Conservation (phyloP, 108 stramenopile genomes). For the Cyclotella choctawhatcheeana region DNA sequence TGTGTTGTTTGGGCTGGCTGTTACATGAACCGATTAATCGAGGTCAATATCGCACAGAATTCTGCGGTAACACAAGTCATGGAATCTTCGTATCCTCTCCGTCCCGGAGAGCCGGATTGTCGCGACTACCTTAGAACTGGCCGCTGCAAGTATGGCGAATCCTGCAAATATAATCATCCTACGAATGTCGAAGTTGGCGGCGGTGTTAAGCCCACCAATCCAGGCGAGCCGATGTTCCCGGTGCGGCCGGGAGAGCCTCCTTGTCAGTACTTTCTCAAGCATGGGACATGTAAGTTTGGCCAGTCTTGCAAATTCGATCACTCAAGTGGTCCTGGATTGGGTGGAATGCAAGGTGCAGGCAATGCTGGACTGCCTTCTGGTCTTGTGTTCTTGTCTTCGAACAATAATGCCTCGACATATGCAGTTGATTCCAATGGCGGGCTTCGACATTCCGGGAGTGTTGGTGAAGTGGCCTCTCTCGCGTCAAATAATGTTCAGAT, state of each 20-base stretch:
- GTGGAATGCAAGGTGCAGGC: slow-evolving; percentile 18
- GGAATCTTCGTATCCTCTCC: slow-evolving; percentile 53
- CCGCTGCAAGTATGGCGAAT: slow-evolving; percentile 90
- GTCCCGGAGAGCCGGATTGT: slow-evolving; percentile 77
- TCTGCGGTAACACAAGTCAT: too few relatives aligned
- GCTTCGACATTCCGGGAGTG: slow-evolving; percentile 17
- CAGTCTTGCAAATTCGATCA: slow-evolving; percentile 93
- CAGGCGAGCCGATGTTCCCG: slow-evolving; percentile 85
- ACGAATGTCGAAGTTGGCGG: slow-evolving; percentile 88
- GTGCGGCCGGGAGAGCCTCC: slow-evolving; percentile 82
- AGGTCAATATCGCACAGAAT: too few relatives aligned
- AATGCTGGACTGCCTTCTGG: slow-evolving; percentile 47
- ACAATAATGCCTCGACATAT: slow-evolving; percentile 10
- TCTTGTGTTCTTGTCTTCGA: slow-evolving; percentile 32
- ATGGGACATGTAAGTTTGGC: slow-evolving; percentile 93
- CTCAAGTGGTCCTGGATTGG: slow-evolving; percentile 55
- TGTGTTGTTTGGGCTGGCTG: too few relatives aligned
- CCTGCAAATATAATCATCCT: slow-evolving; percentile 93
- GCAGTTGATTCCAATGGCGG: slow-evolving; percentile 4
- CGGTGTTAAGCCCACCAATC: slow-evolving; percentile 79
- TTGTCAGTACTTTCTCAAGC: slow-evolving; percentile 92
- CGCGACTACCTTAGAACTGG: slow-evolving; percentile 91
- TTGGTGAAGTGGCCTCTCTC: slow-evolving; percentile 31
- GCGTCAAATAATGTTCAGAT: slow-evolving; percentile 38
- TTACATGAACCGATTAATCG: too few relatives aligned